phyloP scores from a whole-genome alignment of 495 filamentous ascomycete genomes.

The Bombardia bombarda region DNA sequence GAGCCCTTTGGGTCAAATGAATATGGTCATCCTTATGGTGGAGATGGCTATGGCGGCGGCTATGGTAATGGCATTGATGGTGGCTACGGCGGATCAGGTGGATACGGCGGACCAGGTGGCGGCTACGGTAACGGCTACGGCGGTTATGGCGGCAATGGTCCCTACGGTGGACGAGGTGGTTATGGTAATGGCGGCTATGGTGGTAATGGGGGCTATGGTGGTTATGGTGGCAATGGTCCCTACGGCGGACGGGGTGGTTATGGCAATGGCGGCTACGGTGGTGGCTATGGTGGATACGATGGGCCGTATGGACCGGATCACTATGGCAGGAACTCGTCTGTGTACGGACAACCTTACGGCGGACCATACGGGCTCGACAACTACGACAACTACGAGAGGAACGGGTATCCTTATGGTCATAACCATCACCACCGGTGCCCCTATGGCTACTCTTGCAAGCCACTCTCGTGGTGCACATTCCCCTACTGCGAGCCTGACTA shows the following conservation, averaged over 20 bases:
- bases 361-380: not conserved
- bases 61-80: not conserved
- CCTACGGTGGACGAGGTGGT: not conserved
- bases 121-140: not conserved
- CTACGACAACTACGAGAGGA: not conserved
- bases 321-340: no score
- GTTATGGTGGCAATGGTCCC: not conserved
- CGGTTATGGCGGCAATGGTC: not conserved
- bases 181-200: constrained; percentile 4
- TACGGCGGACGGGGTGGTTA: not conserved
- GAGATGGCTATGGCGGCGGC: no score
- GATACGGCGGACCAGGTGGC: not conserved
- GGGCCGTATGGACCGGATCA: not conserved
- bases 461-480: no score
- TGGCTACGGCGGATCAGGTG: not conserved
- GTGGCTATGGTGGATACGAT: not conserved
- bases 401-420: no score
- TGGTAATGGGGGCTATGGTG: not conserved
- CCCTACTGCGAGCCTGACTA: no score
- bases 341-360: no score
- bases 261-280: constrained; percentile 3
- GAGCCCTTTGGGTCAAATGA: not conserved
- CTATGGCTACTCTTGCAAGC: not conserved
- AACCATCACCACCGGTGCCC: not conserved
- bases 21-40: not conserved